Percentiles rank a stretch among this genome's conserved stretches.
These are phyloP conservation scores for Aspergillus sp. DNA, from an alignment of 2,329 filamentous ascomycete species.

Conservation along the genomic window DNA sequence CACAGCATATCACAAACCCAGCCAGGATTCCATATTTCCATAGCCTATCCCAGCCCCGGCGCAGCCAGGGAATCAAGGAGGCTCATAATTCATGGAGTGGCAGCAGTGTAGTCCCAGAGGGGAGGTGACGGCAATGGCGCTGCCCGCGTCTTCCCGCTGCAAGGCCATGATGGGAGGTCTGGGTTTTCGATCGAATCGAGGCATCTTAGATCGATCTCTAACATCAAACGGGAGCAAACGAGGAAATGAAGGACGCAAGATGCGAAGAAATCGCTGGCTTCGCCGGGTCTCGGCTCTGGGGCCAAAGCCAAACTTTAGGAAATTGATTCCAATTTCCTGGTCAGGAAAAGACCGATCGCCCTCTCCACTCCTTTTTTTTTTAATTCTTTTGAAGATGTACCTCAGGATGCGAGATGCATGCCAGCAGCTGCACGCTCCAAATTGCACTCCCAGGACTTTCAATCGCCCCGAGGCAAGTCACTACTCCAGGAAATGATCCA, in stretches of 20 bases:
- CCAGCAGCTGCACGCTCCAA: neutral
- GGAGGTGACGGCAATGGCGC: slow-evolving; percentile 2
- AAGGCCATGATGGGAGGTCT: neutral
- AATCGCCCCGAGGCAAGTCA: neutral
- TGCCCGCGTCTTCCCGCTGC: slow-evolving; percentile 5
- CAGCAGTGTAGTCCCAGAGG: neutral
- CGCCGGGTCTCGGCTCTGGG: slow-evolving; percentile 9
- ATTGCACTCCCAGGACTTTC: neutral
- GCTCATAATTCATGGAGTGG: neutral
- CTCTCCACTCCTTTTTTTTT: neutral
- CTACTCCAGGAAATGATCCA: neutral
- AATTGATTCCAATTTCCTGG: slow-evolving; percentile 16
- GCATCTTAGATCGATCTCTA: slow-evolving; percentile 1
- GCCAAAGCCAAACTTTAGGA: slow-evolving; percentile 4
- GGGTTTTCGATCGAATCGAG: neutral
- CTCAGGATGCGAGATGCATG: neutral
- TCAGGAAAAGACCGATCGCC: slow-evolving; percentile 22
- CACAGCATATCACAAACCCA: neutral
- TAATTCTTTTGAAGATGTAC: neutral
- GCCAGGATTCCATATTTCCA: neutral
- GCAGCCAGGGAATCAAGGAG: neutral
- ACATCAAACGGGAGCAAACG: neutral
- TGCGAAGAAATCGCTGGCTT: neutral
- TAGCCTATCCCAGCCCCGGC: neutral
- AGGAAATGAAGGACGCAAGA: neutral